Percentiles rank a stretch among this genome's conserved stretches.
Evolutionary conservation across 768 basidiomycete species (phyloP).

Genomic region (Fomitopsis serialis): DNA sequence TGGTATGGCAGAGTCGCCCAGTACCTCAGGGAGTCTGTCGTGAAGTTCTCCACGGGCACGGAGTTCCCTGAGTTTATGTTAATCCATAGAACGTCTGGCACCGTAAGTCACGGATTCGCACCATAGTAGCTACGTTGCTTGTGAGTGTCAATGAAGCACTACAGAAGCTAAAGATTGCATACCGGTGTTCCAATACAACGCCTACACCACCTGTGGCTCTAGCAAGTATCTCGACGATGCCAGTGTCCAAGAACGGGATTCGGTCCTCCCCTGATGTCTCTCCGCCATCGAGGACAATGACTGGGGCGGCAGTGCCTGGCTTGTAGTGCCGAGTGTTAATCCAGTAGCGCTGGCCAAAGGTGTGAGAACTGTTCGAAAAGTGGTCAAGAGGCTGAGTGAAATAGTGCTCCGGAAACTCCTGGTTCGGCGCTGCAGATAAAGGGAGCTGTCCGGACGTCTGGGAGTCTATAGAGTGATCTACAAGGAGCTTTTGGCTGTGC

Average conservation of each 20-base stretch:
- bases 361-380: slow-evolving; percentile 50
- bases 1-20: neutral
- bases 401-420: slow-evolving; percentile 54
- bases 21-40: slow-evolving; percentile 78
- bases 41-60: slow-evolving; percentile 68
- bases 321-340: slow-evolving; percentile 78
- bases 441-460: neutral
- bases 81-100: neutral
- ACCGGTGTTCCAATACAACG: slow-evolving; percentile 89
- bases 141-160: neutral
- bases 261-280: slow-evolving; percentile 82
- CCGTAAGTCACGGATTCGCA: neutral
- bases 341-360: slow-evolving; percentile 91
- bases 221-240: slow-evolving; percentile 83
- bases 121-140: slow-evolving; percentile 7
- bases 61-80: slow-evolving; percentile 49
- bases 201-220: slow-evolving; percentile 84
- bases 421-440: neutral
- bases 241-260: slow-evolving; percentile 36
- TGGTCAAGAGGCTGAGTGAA: slow-evolving; percentile 89
- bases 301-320: slow-evolving; percentile 66
- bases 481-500: slow-evolving; percentile 20
- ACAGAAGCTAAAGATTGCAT: slow-evolving; percentile 26
- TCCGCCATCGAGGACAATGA: slow-evolving; percentile 89
- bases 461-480: neutral